A percentile compares a stretch with the other conserved stretches of the same genome.
phyloP scores from a whole-genome alignment of 2,329 filamentous ascomycete species.

The Didymella pomorum region DNA sequence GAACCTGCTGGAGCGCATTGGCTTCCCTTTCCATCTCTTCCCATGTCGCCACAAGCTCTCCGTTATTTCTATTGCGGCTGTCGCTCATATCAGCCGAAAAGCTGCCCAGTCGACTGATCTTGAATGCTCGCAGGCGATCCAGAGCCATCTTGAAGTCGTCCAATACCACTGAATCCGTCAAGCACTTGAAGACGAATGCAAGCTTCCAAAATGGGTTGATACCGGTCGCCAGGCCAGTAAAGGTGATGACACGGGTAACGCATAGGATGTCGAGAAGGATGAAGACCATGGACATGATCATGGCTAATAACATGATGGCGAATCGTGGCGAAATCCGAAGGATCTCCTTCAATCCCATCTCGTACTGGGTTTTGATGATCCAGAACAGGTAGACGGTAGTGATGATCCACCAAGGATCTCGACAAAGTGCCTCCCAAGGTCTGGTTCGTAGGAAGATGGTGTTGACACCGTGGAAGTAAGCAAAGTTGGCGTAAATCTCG shows the following conservation, averaged over 20 bases:
- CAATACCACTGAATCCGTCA: constrained; percentile 71
- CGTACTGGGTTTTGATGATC: constrained; percentile 69
- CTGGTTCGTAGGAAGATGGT: constrained; percentile 63
- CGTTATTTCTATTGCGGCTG: constrained; percentile 41
- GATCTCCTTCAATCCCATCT: constrained; percentile 65
- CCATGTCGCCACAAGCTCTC: constrained; percentile 44
- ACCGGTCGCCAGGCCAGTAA: constrained; percentile 55
- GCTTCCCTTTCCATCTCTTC: constrained; percentile 46
- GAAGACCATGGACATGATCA: constrained; percentile 68
- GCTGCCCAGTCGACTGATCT: constrained; percentile 51
- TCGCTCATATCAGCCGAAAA: constrained; percentile 49
- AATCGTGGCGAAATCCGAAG: constrained; percentile 70
- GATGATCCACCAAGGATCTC: constrained; percentile 75
- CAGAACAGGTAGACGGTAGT: constrained; percentile 67
- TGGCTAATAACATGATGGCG: constrained; percentile 67
- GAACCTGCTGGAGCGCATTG: constrained; percentile 32
- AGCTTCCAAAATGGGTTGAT: constrained; percentile 73
- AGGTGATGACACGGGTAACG: constrained; percentile 60
- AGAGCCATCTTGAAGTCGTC: constrained; percentile 72
- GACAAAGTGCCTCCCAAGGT: constrained; percentile 67
- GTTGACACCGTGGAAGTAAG: constrained; percentile 67
- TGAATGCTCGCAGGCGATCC: constrained; percentile 57
- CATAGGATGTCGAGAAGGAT: constrained; percentile 68
- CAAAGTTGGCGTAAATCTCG: constrained; percentile 71
- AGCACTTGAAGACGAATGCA: constrained; percentile 71